Conservation (phyloP, 2,329 filamentous ascomycete species). For the Corniculantispora saksenae region DNA sequence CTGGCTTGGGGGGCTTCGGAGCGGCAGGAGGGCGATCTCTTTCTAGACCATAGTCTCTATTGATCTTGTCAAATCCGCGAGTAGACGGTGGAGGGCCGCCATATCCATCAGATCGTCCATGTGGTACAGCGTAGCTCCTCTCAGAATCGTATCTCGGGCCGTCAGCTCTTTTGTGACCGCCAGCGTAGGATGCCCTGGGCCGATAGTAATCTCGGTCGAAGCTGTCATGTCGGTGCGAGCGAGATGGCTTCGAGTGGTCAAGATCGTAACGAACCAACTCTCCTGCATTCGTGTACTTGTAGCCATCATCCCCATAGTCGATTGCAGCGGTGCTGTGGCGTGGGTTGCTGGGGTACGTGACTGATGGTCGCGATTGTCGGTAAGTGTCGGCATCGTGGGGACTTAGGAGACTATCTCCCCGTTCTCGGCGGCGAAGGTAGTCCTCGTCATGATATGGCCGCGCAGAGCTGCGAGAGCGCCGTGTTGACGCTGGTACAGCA, state of each 20-base stretch:
- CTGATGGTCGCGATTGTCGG: constrained; percentile 48
- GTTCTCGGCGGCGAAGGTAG: constrained; percentile 50
- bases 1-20: constrained; percentile 36
- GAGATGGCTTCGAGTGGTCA: constrained; percentile 48
- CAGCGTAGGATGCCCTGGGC: constrained; percentile 54
- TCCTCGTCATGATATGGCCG: constrained; percentile 55
- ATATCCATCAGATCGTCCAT: constrained; percentile 40
- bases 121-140: constrained; percentile 36
- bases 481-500: constrained; percentile 32
- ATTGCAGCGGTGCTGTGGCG: constrained; percentile 46
- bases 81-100: constrained; percentile 67
- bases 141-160: background rate
- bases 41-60: constrained; percentile 50
- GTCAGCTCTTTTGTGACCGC: constrained; percentile 39
- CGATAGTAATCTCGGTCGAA: constrained; percentile 56
- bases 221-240: constrained; percentile 53
- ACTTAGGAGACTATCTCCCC: constrained; percentile 45
- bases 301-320: constrained; percentile 60
- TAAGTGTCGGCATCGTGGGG: constrained; percentile 46
- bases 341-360: constrained; percentile 45
- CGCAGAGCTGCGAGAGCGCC: constrained; percentile 49
- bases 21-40: constrained; percentile 38
- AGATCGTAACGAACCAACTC: constrained; percentile 64
- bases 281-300: constrained; percentile 64
- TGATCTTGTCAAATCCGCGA: constrained; percentile 70